Base-by-base conservation (phyloP, 306 rosid species). In the Fagus sylvatica region DNA sequence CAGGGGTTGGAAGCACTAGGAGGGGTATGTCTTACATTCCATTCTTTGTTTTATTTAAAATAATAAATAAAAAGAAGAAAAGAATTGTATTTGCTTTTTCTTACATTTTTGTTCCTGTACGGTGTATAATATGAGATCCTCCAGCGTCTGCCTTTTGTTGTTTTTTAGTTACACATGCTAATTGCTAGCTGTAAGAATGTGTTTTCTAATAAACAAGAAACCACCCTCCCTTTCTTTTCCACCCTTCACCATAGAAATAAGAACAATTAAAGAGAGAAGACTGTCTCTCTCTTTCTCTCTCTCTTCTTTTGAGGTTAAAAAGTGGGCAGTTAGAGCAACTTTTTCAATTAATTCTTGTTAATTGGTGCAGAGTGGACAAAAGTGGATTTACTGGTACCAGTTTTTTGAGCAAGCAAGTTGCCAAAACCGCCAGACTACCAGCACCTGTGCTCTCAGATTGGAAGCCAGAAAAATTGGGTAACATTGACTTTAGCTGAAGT, bases 391-490 rank as follows among this genome's bases (percentile, higher is more conserved):
- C 28, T 13, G 64, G 42, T 32, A 7, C 57, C 34, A 19, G 33
- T 53, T 33, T 53, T 33, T n/a, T 53, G 34, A 8, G 46, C 55
- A 7, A 53, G 46, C 12, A 4, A 65, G 48, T 7, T 1, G 42
- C 69, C 69, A 62, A 62, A 28, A 34, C 42, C 69, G 33, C 43
- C 22, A 62, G 32, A 10, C 32, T 7, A 39, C 48, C 12, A 7
- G 70, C 70, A 65, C 48, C 48, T 2, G 8, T 37, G 71, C 15
- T 57, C 71, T 65, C 32, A 17, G 46, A 22, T 17, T 28, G n/a
- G 48, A 65, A 78, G 75, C 60, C 72, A 69, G 13, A 82, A 19
- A 65, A 37, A 8, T 17, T 65, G 71, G 72, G 59, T 84, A 67
- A 69, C 46, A 62, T 42, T 41, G 68, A 56, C 70, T 70, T 78